phyloP scores from a whole-genome alignment of 805 yeast genomes.

The Scheffersomyces spartinae region DNA sequence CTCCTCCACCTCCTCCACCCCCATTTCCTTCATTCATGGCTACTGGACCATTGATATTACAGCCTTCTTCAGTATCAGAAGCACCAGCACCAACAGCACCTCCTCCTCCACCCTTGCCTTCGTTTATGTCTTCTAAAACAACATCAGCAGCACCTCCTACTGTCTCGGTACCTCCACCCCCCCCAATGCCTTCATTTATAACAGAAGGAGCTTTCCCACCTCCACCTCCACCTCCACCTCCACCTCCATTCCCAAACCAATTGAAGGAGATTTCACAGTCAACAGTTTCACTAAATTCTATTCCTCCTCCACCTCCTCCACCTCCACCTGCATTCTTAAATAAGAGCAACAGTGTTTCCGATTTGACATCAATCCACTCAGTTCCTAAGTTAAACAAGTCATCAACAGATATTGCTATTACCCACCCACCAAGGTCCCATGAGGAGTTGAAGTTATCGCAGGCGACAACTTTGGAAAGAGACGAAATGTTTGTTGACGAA shows the following conservation, averaged over 20 bases:
- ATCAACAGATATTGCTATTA: too few species aligned
- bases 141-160: conserved; percentile 7
- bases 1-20: conserved; percentile 10
- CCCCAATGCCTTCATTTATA: conserved; percentile 6
- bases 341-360: too few species aligned
- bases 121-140: conserved; percentile 3
- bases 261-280: conserved; percentile 1
- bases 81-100: conserved; percentile 15
- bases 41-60: too few species aligned
- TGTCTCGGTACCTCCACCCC: conserved; percentile 10
- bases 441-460: background rate
- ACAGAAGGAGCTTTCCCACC: conserved; percentile 3
- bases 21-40: conserved; percentile 9
- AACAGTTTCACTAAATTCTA: too few species aligned
- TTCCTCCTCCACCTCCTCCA: conserved; percentile 5
- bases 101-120: conserved; percentile 10
- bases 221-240: conserved; percentile 8
- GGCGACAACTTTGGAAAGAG: too few species aligned
- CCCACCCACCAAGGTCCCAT: too few species aligned
- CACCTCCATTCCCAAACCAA: conserved; percentile 9
- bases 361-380: too few species aligned
- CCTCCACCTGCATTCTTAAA: too few species aligned
- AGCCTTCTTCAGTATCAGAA: conserved; percentile 7
- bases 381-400: too few species aligned
- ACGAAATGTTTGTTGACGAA: too few species aligned